These are phyloP conservation scores for Xanthoconium purpureum DNA, from an alignment of 768 basidiomycete genomes.

Conservation along the genomic window DNA sequence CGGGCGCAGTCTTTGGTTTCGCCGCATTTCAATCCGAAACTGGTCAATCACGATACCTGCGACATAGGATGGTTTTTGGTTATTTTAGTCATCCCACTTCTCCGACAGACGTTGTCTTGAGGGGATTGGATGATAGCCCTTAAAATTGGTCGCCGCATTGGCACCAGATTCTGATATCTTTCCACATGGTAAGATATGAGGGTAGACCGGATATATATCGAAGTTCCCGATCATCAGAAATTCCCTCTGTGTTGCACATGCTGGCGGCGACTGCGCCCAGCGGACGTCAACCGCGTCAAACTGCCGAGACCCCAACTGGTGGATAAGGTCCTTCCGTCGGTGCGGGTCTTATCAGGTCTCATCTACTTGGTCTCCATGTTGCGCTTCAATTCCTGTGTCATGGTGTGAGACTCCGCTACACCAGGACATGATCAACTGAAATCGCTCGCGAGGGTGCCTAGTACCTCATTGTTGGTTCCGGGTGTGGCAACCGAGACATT, in stretches of 20 bases:
- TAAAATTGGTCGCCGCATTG: too few relatives aligned
- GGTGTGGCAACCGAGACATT: background rate
- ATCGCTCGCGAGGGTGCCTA: background rate
- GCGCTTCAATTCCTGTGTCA: background rate
- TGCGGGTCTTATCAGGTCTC: conserved; percentile 1
- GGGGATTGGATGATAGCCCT: background rate
- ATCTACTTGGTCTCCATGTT: background rate
- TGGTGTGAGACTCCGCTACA: conserved; percentile 1
- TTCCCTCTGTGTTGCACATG: background rate
- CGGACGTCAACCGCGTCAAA: background rate
- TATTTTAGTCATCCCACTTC: background rate
- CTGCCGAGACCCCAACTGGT: background rate
- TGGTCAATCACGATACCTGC: too few relatives aligned
- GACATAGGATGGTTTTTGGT: too few relatives aligned
- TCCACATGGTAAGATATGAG: background rate
- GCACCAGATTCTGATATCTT: background rate
- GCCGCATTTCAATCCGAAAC: background rate
- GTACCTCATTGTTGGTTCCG: background rate
- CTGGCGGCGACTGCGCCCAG: background rate
- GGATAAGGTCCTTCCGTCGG: conserved; percentile 19
- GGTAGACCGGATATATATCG: background rate
- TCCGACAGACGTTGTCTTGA: background rate
- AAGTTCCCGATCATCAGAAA: background rate
- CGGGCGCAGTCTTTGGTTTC: background rate
- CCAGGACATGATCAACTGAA: background rate